Evolutionary conservation across 257 asterid species (phyloP).

Genomic region (Solanum dulcamara): DNA sequence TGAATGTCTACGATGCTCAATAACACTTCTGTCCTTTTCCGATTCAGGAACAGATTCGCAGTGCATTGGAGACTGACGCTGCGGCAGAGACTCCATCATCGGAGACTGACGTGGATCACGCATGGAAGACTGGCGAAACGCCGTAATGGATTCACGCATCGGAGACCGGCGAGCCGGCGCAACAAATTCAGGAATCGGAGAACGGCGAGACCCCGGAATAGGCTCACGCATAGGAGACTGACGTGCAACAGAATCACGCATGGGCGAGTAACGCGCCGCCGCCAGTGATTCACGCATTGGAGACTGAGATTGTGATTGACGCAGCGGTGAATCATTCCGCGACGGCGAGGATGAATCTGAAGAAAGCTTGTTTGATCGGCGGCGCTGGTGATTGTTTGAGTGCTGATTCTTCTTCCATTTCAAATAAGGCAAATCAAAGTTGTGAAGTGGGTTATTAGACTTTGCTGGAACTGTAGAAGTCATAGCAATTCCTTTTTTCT

Average conservation of each 20-base stretch:
- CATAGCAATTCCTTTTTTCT: neutral
- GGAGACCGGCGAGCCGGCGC: neutral
- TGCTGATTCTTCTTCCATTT: conserved; percentile 51
- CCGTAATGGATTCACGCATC: neutral
- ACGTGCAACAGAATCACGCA: neutral
- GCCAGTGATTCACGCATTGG: neutral
- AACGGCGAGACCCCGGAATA: conserved; percentile 5
- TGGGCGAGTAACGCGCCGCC: neutral
- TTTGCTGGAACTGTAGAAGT: conserved; percentile 47
- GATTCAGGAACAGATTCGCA: conserved; percentile 18
- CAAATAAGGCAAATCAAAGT: conserved; percentile 48
- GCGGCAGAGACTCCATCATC: neutral
- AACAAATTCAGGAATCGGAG: conserved; percentile 18
- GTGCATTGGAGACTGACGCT: neutral
- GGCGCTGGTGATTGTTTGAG: conserved; percentile 31
- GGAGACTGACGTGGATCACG: neutral
- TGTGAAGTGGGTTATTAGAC: conserved; percentile 56
- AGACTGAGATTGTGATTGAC: neutral
- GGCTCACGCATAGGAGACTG: conserved; percentile 28
- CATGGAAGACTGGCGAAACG: conserved; percentile 23
- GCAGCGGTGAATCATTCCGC: neutral
- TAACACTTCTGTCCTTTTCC: conserved; percentile 9
- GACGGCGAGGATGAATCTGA: neutral
- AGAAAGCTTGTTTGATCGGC: conserved; percentile 30
- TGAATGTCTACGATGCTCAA: neutral